Evolutionary conservation across 2,329 filamentous ascomycete genomes (phyloP), one percentile per base, ranked within the genome.

Genomic region (Seiridium unicorne): DNA sequence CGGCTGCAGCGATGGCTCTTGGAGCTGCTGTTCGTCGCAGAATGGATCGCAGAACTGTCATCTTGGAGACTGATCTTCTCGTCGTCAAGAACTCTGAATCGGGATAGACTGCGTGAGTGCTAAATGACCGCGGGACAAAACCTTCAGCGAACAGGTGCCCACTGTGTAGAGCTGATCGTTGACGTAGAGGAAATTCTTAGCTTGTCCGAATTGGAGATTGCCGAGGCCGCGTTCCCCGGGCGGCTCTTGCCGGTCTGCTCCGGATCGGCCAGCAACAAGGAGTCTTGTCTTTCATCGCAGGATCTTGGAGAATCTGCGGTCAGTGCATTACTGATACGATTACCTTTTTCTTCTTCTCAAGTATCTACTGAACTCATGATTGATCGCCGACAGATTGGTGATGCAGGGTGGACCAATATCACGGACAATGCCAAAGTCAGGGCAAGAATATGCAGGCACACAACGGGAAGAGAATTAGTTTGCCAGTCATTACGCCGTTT

Each of bases 161-260:
- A 18, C 6, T n/a, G 31, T 10, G 26, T 10, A 13, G 9, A 49
- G 47, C 47, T 49, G 36, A 51, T 65, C 59, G 62, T 63, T 65
- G 64, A 65, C 64, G 64, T 64, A 65, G 62, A 42, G 46, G 62
- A 60, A 53, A 46, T 60, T 58, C 56, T 59, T 60, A 48, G 56
- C 46, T 51, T 61, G 53, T 48, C 55, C 38, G 26, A 58, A 34
- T 57, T 57, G 48, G 48, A 47, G 56, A 51, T 54, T 55, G 51
- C 55, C 36, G 58, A 59, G 57, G 57, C 57, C 57, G 57, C 11
- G 11, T n/a, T 35, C 38, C 38, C 38, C 48, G 36, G 47, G 9
- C 13, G n/a, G 49, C 18, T 46, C 47, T 26, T 36, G 57, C 31
- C 57, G 32, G 11, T 34, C 40, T 46, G 42, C 11, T 31, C 55